Conservation (phyloP, 305 asterid genomes). For the Solanum hybrid region DNA sequence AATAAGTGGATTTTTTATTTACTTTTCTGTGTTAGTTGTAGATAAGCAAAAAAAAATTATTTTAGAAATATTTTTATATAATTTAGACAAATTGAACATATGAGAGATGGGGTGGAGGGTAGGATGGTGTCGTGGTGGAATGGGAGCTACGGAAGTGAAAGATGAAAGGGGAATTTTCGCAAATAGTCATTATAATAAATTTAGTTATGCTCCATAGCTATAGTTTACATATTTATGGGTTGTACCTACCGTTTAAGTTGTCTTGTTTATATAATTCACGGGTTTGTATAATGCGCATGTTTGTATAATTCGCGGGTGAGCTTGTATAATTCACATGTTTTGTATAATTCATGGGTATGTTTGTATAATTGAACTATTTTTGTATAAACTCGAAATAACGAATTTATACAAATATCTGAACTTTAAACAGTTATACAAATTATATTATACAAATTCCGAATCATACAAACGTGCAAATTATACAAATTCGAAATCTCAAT, state of each 20-base stretch:
- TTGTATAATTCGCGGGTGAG: neutral
- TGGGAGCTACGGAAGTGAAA: neutral
- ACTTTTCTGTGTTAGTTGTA: neutral
- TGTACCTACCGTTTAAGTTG: rapidly evolving
- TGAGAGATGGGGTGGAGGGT: neutral
- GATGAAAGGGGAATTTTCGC: neutral
- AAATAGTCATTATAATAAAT: too few relatives aligned
- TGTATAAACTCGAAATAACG: neutral
- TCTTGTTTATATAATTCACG: too few relatives aligned
- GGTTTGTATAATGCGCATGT: too few relatives aligned
- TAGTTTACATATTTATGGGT: neutral
- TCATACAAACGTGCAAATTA: too few relatives aligned
- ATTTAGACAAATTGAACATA: too few relatives aligned
- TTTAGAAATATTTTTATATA: too few relatives aligned
- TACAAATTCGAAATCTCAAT: neutral
- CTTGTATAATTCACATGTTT: too few relatives aligned
- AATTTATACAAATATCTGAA: too few relatives aligned
- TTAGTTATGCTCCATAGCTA: neutral
- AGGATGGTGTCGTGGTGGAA: neutral
- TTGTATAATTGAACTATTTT: neutral
- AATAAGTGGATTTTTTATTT: neutral
- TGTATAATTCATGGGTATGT: too few relatives aligned
- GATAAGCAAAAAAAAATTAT: too few relatives aligned
- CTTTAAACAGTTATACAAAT: too few relatives aligned
- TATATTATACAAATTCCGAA: too few relatives aligned